A percentile compares a stretch with the other conserved stretches of the same genome.
Evolutionary conservation across 108 stramenopile species (phyloP).

Genomic region (Aurantiochytrium sp.): DNA sequence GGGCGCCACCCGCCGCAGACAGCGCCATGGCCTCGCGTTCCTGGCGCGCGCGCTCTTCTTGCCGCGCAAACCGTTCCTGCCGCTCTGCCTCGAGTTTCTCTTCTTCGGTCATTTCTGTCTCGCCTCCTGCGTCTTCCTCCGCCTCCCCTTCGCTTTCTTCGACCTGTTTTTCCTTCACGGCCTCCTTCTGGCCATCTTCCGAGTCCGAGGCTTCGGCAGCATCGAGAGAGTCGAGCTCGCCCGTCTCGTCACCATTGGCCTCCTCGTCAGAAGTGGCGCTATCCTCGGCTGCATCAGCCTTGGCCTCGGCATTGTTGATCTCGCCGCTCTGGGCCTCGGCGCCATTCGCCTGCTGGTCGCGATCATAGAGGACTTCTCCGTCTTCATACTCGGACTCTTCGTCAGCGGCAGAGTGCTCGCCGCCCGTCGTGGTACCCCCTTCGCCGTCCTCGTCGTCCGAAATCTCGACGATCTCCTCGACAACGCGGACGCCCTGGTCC

Average conservation of each 20-base stretch:
- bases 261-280: too few species aligned
- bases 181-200: too few species aligned
- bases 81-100: not conserved
- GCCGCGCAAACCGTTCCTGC: not conserved
- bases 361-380: not conserved
- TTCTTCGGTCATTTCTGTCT: slow-evolving; percentile 3
- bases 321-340: too few species aligned
- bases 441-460: not conserved
- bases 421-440: too few species aligned
- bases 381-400: slow-evolving; percentile 12
- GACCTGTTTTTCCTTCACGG: not conserved
- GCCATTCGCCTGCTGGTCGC: too few species aligned
- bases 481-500: too few species aligned
- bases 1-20: not conserved
- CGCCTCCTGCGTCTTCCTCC: not conserved
- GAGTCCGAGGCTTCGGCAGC: too few species aligned
- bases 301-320: too few species aligned
- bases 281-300: too few species aligned
- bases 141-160: not conserved
- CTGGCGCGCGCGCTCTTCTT: not conserved
- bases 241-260: too few species aligned
- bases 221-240: too few species aligned
- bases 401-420: too few species aligned
- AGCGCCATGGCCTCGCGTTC: not conserved
- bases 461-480: not conserved